These are phyloP conservation scores for Trichoderma atroviride DNA, from an alignment of 2,329 filamentous ascomycete genomes.

Conservation along the genomic window DNA sequence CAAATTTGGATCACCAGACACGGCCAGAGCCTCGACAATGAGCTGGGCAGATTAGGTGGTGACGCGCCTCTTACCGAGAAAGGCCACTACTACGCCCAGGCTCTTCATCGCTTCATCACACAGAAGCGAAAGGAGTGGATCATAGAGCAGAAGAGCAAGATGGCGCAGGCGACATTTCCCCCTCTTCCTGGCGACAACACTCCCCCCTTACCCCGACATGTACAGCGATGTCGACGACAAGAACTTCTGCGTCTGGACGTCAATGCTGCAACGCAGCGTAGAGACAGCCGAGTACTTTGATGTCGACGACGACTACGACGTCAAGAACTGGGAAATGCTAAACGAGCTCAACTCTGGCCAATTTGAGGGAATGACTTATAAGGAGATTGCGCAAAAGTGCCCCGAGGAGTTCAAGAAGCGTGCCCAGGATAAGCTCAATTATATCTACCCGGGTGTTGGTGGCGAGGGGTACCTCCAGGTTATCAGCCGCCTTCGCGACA, in stretches of 20 bases:
- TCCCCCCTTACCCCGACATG: slow-evolving; percentile 88
- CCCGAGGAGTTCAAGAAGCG: slow-evolving; percentile 82
- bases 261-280: slow-evolving; percentile 88
- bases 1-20: slow-evolving; percentile 99
- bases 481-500: slow-evolving; percentile 90
- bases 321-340: slow-evolving; percentile 97
- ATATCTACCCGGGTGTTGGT: slow-evolving; percentile 93
- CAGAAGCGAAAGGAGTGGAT: slow-evolving; percentile 81
- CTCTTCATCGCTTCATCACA: slow-evolving; percentile 82
- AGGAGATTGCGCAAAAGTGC: slow-evolving; percentile 78
- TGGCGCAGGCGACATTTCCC: slow-evolving; percentile 79
- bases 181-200: slow-evolving; percentile 89
- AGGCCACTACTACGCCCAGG: slow-evolving; percentile 76
- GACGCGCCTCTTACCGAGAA: slow-evolving; percentile 82
- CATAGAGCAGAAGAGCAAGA: slow-evolving; percentile 76
- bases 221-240: slow-evolving; percentile 72
- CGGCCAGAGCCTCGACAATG: slow-evolving; percentile 87
- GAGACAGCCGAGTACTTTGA: slow-evolving; percentile 90
- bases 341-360: slow-evolving; percentile 92
- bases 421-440: slow-evolving; percentile 84
- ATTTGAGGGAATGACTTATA: slow-evolving; percentile 94
- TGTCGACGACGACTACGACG: slow-evolving; percentile 87
- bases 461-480: slow-evolving; percentile 97
- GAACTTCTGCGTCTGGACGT: slow-evolving; percentile 98
- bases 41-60: slow-evolving; percentile 85